These are phyloP conservation scores for Sherardia arvensis DNA, from an alignment of 257 asterid species.

Conservation along the genomic window DNA sequence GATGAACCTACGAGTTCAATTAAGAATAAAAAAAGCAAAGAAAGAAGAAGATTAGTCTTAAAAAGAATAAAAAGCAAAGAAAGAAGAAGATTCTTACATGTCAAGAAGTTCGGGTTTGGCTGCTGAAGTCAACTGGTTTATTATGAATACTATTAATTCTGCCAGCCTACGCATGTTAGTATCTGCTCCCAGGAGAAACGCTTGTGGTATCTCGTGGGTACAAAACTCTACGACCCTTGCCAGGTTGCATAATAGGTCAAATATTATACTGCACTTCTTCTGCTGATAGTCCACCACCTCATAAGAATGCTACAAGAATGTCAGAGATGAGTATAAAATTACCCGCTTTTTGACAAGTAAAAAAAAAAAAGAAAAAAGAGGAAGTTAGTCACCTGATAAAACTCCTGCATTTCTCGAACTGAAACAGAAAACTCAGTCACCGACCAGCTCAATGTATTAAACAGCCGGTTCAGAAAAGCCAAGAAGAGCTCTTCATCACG, in stretches of 20 bases:
- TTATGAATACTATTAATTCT: constrained; percentile 70
- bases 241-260: constrained; percentile 86
- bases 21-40: not conserved
- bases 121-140: constrained; percentile 65
- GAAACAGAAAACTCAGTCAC: constrained; percentile 97
- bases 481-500: constrained; percentile 62
- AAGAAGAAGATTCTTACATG: constrained; percentile 42
- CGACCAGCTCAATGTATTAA: constrained; percentile 92
- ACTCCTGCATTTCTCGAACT: constrained; percentile 88
- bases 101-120: constrained; percentile 79
- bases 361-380: not conserved
- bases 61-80: not conserved
- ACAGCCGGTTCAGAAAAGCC: constrained; percentile 75
- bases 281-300: constrained; percentile 85
- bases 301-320: constrained; percentile 17
- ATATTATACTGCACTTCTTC: constrained; percentile 76
- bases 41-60: not conserved
- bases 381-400: constrained; percentile 44
- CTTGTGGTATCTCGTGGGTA: constrained; percentile 79
- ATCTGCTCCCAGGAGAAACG: constrained; percentile 66
- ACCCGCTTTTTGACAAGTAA: too few species aligned
- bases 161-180: constrained; percentile 81
- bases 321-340: constrained; percentile 1
- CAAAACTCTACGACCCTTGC: constrained; percentile 87
- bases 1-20: constrained; percentile 36